A percentile compares a stretch with the other conserved stretches of the same genome.
Conservation (phyloP, 1,284 basidiomycete genomes). For the Ustilago lituana region DNA sequence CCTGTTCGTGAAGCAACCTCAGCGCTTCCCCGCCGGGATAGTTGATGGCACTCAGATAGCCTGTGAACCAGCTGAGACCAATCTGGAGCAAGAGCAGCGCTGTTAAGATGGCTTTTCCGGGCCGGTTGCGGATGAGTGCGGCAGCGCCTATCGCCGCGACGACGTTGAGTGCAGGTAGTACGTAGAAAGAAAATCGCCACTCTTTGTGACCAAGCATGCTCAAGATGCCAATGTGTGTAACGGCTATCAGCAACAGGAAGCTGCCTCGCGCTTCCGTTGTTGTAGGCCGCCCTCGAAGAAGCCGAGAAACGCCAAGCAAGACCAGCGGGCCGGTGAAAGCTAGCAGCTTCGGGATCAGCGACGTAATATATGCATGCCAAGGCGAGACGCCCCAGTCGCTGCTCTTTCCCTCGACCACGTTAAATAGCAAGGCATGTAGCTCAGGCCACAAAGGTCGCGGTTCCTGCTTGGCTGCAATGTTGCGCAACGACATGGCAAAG, state of each 20-base stretch:
- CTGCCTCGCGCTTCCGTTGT: slow-evolving; percentile 6
- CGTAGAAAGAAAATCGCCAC: slow-evolving; percentile 93
- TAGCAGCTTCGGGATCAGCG: slow-evolving; percentile 81
- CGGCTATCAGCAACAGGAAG: slow-evolving; percentile 54
- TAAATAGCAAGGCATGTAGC: slow-evolving; percentile 81
- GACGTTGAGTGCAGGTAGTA: slow-evolving; percentile 83
- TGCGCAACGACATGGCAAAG: not conserved
- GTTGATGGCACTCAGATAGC: slow-evolving; percentile 76
- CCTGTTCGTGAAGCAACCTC: slow-evolving; percentile 72
- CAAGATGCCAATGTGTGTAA: slow-evolving; percentile 75
- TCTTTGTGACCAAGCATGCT: slow-evolving; percentile 79
- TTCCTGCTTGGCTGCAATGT: too few relatives aligned
- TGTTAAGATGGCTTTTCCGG: slow-evolving; percentile 2
- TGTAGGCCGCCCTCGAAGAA: not conserved
- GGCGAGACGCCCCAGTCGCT: slow-evolving; percentile 91
- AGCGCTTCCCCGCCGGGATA: slow-evolving; percentile 90
- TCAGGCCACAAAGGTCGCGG: slow-evolving; percentile 80
- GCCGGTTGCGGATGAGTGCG: slow-evolving; percentile 68
- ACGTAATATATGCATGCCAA: slow-evolving; percentile 76
- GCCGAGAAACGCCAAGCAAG: slow-evolving; percentile 70
- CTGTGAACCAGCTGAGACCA: slow-evolving; percentile 64
- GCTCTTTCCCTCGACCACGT: slow-evolving; percentile 85
- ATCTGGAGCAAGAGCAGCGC: slow-evolving; percentile 22
- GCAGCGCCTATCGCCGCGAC: slow-evolving; percentile 76
- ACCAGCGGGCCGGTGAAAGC: slow-evolving; percentile 74